phyloP scores from a whole-genome alignment of 352 stramenopile genomes.

The Elongisporangium prolatum region DNA sequence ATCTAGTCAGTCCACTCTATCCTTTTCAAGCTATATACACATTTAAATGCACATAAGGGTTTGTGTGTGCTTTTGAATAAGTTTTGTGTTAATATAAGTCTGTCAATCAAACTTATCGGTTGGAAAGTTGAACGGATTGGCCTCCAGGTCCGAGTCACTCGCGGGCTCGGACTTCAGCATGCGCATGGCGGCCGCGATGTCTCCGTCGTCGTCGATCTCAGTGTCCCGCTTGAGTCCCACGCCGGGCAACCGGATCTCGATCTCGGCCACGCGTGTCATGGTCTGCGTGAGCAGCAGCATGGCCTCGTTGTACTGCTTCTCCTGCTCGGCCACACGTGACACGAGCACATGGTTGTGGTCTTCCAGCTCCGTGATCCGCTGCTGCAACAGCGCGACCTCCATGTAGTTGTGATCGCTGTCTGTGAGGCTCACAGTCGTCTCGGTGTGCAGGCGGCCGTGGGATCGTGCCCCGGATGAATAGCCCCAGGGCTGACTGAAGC shows the following conservation, averaged over 20 bases:
- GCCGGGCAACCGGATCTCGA: constrained; percentile 66
- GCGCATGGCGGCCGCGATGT: not conserved
- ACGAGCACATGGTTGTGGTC: constrained; percentile 74
- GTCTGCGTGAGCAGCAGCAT: constrained; percentile 84
- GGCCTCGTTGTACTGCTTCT: constrained; percentile 84
- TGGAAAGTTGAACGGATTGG: constrained; percentile 47
- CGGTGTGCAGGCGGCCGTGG: constrained; percentile 31
- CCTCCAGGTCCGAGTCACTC: constrained; percentile 32
- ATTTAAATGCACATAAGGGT: not conserved
- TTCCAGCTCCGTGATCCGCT: constrained; percentile 54
- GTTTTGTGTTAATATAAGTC: not conserved
- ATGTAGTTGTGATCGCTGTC: constrained; percentile 38
- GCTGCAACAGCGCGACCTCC: constrained; percentile 46
- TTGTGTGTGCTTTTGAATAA: not conserved
- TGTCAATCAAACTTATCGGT: constrained; percentile 60
- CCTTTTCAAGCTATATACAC: too few species aligned
- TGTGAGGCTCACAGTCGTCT: constrained; percentile 50
- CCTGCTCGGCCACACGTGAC: constrained; percentile 60
- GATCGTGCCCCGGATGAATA: not conserved
- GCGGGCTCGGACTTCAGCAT: constrained; percentile 25
- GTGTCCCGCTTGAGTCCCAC: constrained; percentile 39
- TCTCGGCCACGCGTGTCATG: constrained; percentile 80
- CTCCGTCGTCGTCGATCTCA: constrained; percentile 40
- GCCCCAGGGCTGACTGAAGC: not conserved
- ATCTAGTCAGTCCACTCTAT: constrained; percentile 2